These are phyloP conservation scores for Alternaria gaisen DNA, from an alignment of 2,329 filamentous ascomycete species.

Conservation along the genomic window DNA sequence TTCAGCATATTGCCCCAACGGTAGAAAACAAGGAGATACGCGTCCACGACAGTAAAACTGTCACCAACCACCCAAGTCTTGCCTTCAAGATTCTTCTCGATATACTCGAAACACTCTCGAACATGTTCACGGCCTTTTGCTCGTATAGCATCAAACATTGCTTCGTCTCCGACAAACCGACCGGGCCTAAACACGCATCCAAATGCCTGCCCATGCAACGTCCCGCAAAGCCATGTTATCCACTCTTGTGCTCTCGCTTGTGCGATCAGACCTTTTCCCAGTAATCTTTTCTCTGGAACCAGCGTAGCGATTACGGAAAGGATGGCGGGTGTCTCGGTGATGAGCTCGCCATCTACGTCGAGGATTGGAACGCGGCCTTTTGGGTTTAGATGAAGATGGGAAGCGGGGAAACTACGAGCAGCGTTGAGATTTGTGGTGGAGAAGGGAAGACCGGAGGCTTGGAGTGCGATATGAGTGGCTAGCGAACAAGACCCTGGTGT, in stretches of 20 bases:
- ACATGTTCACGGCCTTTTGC: conserved; percentile 4
- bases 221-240: conserved; percentile 29
- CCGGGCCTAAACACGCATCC: conserved; percentile 26
- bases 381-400: conserved; percentile 27
- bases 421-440: conserved; percentile 17
- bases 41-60: background rate
- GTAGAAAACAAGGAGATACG: conserved; percentile 34
- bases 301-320: background rate
- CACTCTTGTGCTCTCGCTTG: conserved; percentile 31
- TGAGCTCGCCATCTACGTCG: conserved; percentile 24
- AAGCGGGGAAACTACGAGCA: conserved; percentile 17
- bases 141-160: conserved; percentile 14
- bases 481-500: conserved; percentile 26
- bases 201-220: conserved; percentile 29
- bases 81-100: background rate
- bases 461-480: conserved; percentile 30
- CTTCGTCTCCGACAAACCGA: conserved; percentile 23
- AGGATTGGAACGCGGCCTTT: conserved; percentile 35
- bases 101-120: background rate
- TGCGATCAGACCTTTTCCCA: conserved; percentile 25
- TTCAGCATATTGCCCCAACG: conserved; percentile 25
- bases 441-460: conserved; percentile 22
- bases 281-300: conserved; percentile 22
- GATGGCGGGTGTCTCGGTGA: conserved; percentile 23
- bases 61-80: background rate